phyloP scores from a whole-genome alignment of 2,329 filamentous ascomycete species.

The Penicillium italicum region DNA sequence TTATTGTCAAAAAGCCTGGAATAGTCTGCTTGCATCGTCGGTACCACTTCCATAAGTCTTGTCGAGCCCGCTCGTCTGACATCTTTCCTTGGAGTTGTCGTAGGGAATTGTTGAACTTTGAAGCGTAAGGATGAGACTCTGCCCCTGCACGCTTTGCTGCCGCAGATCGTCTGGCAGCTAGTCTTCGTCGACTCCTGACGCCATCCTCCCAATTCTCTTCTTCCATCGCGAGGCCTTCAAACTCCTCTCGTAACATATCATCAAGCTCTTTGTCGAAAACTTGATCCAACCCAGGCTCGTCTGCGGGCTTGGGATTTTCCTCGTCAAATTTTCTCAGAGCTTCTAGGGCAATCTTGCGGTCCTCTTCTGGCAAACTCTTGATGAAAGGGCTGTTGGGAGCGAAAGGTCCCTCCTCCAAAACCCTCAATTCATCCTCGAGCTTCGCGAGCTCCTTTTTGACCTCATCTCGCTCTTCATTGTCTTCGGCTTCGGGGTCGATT shows the following conservation, averaged over 20 bases:
- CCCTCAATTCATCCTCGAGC: conserved; percentile 40
- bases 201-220: conserved; percentile 37
- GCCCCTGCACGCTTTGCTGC: conserved; percentile 35
- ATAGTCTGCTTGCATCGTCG: conserved; percentile 48
- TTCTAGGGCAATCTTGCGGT: conserved; percentile 41
- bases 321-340: conserved; percentile 43
- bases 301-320: conserved; percentile 30
- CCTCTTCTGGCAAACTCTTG: conserved; percentile 39
- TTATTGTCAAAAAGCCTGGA: conserved; percentile 48
- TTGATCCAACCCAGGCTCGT: conserved; percentile 31
- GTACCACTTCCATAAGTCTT: conserved; percentile 51
- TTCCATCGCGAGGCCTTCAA: conserved; percentile 36
- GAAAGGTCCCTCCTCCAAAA: conserved; percentile 43
- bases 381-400: conserved; percentile 45
- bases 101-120: conserved; percentile 41
- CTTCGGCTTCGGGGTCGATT: conserved; percentile 41
- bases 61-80: conserved; percentile 28
- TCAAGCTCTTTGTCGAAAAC: conserved; percentile 44
- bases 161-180: conserved; percentile 23
- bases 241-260: conserved; percentile 38
- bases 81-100: conserved; percentile 28
- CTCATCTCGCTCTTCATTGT: conserved; percentile 36
- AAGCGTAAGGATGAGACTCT: conserved; percentile 38
- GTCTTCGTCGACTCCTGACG: conserved; percentile 16
- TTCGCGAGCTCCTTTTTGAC: conserved; percentile 38